phyloP scores from a whole-genome alignment of 2,329 filamentous ascomycete species.

The Lasiodiplodia theobromae region DNA sequence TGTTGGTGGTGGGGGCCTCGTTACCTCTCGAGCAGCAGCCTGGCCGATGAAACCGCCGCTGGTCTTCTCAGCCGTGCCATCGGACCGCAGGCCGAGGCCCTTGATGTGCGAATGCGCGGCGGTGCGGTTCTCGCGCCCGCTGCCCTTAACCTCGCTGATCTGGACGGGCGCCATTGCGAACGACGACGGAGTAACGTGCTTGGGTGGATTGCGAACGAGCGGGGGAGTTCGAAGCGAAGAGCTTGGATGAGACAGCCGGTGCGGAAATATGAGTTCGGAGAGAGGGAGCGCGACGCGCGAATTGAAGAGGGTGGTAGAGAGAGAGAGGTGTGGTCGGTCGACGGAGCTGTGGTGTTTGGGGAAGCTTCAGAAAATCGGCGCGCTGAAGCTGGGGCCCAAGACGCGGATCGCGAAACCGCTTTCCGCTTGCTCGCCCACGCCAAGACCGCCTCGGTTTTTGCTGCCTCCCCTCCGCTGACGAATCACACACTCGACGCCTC shows the following conservation, averaged over 20 bases:
- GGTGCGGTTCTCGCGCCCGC: constrained; percentile 94
- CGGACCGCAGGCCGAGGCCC: constrained; percentile 82
- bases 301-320: not conserved
- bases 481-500: constrained; percentile 6
- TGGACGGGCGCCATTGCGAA: constrained; percentile 45
- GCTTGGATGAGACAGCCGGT: not conserved
- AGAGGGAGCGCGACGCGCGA: not conserved
- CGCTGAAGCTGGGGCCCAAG: constrained; percentile 22
- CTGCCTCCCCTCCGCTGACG: not conserved
- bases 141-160: constrained; percentile 87
- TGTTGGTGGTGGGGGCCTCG: constrained; percentile 33
- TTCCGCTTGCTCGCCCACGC: not conserved
- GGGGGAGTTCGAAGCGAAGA: not conserved
- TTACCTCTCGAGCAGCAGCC: constrained; percentile 83
- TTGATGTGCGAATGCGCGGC: constrained; percentile 98
- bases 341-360: constrained; percentile 11
- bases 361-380: constrained; percentile 24
- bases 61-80: constrained; percentile 84
- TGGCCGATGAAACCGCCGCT: constrained; percentile 91
- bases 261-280: not conserved
- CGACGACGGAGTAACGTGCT: not conserved
- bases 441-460: not conserved
- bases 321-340: not conserved
- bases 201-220: not conserved
- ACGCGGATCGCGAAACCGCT: constrained; percentile 21